A percentile compares a stretch with the other conserved stretches of the same genome.
Evolutionary conservation across 345 rosid species (phyloP).

Genomic region (Crucihimalaya himalaica): DNA sequence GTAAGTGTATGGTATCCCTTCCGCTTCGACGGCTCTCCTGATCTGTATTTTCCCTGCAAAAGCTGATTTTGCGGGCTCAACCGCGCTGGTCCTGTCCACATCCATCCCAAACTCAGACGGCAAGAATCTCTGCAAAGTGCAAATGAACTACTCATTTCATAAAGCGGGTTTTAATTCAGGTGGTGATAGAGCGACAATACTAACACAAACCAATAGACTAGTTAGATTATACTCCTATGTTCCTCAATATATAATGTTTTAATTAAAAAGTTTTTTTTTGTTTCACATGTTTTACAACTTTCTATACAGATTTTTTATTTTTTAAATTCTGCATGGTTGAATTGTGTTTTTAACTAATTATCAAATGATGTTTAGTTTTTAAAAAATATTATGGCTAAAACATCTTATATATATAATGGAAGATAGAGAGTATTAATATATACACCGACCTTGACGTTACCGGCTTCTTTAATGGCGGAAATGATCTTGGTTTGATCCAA

Average conservation of each 20-base stretch:
- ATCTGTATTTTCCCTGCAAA: conserved; percentile 48
- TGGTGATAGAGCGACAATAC: neutral
- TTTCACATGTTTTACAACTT: too few species aligned
- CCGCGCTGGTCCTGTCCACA: conserved; percentile 30
- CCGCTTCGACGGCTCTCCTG: conserved; percentile 58
- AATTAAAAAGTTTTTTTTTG: too few species aligned
- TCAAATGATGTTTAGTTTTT: too few species aligned
- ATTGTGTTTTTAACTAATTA: too few species aligned
- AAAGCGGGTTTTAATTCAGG: neutral
- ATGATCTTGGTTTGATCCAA: conserved; percentile 78
- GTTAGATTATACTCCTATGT: neutral
- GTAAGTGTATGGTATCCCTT: conserved; percentile 59
- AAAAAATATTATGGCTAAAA: too few species aligned
- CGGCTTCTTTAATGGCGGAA: conserved; percentile 83
- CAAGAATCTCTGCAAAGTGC: conserved; percentile 41
- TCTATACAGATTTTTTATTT: too few species aligned
- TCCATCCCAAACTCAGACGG: conserved; percentile 47
- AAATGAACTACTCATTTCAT: neutral
- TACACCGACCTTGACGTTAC: conserved; percentile 71
- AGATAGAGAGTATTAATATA: too few species aligned
- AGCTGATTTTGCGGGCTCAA: conserved; percentile 33
- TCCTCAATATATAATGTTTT: too few species aligned
- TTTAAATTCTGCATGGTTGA: too few species aligned
- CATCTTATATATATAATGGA: too few species aligned
- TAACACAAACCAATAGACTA: neutral